phyloP scores from a whole-genome alignment of 768 basidiomycete genomes.

The Kwoniella bestiolae region DNA sequence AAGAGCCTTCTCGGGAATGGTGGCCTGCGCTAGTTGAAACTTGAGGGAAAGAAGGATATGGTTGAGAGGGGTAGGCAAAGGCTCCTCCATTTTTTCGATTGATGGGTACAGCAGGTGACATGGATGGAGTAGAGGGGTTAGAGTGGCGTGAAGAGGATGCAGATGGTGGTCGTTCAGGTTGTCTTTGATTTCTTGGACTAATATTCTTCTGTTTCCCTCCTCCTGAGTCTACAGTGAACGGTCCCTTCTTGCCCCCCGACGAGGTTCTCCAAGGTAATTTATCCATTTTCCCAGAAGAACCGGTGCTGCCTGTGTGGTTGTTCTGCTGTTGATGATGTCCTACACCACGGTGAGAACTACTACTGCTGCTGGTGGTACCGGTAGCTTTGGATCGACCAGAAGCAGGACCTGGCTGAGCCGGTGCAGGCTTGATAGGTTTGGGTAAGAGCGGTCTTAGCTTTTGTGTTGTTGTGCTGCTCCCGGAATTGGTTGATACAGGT shows the following conservation, averaged over 20 bases:
- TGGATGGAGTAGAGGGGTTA: slow-evolving; percentile 37
- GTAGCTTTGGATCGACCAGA: background rate
- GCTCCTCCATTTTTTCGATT: slow-evolving; percentile 1
- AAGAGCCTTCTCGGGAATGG: slow-evolving; percentile 32
- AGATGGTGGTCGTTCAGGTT: slow-evolving; percentile 24
- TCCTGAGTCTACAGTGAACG: slow-evolving; percentile 55
- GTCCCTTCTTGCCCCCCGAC: slow-evolving; percentile 49
- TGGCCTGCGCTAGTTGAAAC: slow-evolving; percentile 12
- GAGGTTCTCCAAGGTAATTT: slow-evolving; percentile 45
- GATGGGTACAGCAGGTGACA: slow-evolving; percentile 29
- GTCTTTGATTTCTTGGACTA: slow-evolving; percentile 9
- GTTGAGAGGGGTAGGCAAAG: slow-evolving; percentile 29
- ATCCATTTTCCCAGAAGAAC: slow-evolving; percentile 40
- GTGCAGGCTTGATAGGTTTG: slow-evolving; percentile 32
- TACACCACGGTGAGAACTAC: background rate
- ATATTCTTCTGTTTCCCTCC: slow-evolving; percentile 28
- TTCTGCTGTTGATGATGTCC: background rate
- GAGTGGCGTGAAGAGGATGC: slow-evolving; percentile 32
- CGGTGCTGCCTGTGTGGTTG: background rate
- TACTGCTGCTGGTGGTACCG: background rate
- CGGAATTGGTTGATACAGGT: slow-evolving; percentile 37
- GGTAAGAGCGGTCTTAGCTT: slow-evolving; percentile 48
- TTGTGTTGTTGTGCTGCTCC: slow-evolving; percentile 22
- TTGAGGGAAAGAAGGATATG: slow-evolving; percentile 28
- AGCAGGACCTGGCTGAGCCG: slow-evolving; percentile 24